Base-by-base conservation (phyloP, 1,284 basidiomycete genomes). In the Cronartium quercuum region DNA sequence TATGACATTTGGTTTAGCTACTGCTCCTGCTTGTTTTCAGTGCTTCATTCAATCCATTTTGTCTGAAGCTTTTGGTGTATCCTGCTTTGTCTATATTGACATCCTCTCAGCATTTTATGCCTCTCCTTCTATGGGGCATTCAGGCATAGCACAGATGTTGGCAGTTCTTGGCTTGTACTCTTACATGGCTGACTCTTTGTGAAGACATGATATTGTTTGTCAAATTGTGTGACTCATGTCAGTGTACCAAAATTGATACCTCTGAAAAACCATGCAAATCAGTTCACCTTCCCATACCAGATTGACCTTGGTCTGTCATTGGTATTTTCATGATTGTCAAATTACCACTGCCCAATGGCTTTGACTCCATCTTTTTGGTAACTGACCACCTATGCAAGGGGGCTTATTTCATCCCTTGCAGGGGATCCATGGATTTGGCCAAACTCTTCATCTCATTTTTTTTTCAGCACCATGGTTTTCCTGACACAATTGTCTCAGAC, bases 321-420 rank as follows among this genome's bases (percentile, higher is more conserved):
- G 58, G 68, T 6, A 69, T 69, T 18, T 55, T 61, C 40, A 29
- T 61, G 21, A 61, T 69, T n/a, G 68, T 69, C 3, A 60, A 61
- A 62, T 61, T 69, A 42, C 55, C 68, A 24, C 4, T 61, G 21
- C 62, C 68, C 15, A 3, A 37, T 7, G 37, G 37, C 34, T 69
- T 69, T 69, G 58, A 69, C 58, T 69, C 68, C 18, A 69, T 61
- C 15, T 35, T 69, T n/a, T 55, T 69, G n/a, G 34, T 69, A 2
- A 38, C 42, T 15, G 37, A 44, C 47, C 41, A 29, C 6, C 57
- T 67, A 34, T 42, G 40, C 35, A 69, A 69, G 24, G 68, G 57
- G 12, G 15, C 34, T 3, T 58, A 69, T 69, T 29, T 69, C 6
- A 61, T 69, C n/a, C 58, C 68, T 41, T 57, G 35, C 12, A 60